phyloP scores from a whole-genome alignment of 176 grass and related monocot species.

The Eragrostis curvula region DNA sequence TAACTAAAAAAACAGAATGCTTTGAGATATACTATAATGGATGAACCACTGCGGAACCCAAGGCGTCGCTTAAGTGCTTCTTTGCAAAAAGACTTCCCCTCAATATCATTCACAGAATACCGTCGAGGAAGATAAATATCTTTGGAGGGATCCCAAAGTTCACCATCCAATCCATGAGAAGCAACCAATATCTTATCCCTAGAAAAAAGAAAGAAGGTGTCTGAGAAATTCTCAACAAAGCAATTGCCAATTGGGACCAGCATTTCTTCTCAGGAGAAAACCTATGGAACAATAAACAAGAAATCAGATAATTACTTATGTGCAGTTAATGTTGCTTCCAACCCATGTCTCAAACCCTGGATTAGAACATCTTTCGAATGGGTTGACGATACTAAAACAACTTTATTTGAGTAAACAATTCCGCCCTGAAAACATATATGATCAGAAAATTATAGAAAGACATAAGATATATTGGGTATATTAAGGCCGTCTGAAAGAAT shows the following conservation, averaged over 20 bases:
- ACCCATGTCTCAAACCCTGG: constrained; percentile 45
- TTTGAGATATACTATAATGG: constrained; percentile 40
- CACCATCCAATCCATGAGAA: constrained; percentile 55
- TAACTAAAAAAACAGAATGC: constrained; percentile 4
- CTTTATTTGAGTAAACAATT: constrained; percentile 73
- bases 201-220: constrained; percentile 13
- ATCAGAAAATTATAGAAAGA: constrained; percentile 5
- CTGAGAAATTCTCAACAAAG: constrained; percentile 18
- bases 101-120: constrained; percentile 60
- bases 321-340: constrained; percentile 59
- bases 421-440: constrained; percentile 60
- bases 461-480: constrained; percentile 7
- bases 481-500: neutral
- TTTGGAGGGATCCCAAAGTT: constrained; percentile 60
- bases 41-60: constrained; percentile 25
- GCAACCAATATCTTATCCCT: constrained; percentile 58
- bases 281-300: neutral
- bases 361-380: constrained; percentile 47
- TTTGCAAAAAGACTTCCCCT: constrained; percentile 58
- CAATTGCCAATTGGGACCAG: neutral
- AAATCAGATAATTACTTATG: constrained; percentile 50
- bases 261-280: neutral
- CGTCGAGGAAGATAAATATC: constrained; percentile 51
- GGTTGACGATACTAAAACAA: constrained; percentile 55
- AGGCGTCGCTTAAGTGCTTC: constrained; percentile 46